Conservation (phyloP, 495 filamentous ascomycete genomes). For the Cryomyces minteri region DNA sequence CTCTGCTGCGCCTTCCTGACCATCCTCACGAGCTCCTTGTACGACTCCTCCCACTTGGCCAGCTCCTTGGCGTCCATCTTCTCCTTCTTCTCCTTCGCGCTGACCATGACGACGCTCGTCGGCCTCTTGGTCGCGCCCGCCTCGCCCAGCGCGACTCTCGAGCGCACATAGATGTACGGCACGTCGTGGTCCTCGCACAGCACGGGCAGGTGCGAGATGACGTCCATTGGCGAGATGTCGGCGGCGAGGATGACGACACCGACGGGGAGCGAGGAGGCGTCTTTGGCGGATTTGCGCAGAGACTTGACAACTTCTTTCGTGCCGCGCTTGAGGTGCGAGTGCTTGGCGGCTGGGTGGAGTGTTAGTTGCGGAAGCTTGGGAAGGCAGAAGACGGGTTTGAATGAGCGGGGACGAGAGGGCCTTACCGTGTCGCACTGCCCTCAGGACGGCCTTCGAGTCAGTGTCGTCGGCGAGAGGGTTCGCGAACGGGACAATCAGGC, state of each 20-base stretch:
- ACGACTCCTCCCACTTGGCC: conserved; percentile 9
- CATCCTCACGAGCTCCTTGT: conserved; percentile 6
- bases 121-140: conserved; percentile 87
- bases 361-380: not conserved
- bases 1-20: conserved; percentile 7
- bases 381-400: not conserved
- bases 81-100: not conserved
- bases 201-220: conserved; percentile 91
- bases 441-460: conserved; percentile 77
- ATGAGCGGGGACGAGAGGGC: conserved; percentile 12
- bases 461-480: conserved; percentile 82
- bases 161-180: conserved; percentile 81
- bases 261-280: conserved; percentile 28
- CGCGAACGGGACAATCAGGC: conserved; percentile 83
- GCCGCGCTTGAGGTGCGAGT: conserved; percentile 85
- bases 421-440: conserved; percentile 82
- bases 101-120: conserved; percentile 82
- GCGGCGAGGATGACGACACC: conserved; percentile 83
- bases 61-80: not conserved
- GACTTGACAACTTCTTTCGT: conserved; percentile 98
- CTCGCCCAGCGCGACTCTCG: conserved; percentile 75
- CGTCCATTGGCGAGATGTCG: conserved; percentile 93
- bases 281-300: conserved; percentile 65
- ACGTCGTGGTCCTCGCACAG: conserved; percentile 94
- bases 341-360: conserved; percentile 51